Percentiles rank a stretch among this genome's conserved stretches.
phyloP scores from a whole-genome alignment of 768 basidiomycete genomes.

The Hericium rajendrae region DNA sequence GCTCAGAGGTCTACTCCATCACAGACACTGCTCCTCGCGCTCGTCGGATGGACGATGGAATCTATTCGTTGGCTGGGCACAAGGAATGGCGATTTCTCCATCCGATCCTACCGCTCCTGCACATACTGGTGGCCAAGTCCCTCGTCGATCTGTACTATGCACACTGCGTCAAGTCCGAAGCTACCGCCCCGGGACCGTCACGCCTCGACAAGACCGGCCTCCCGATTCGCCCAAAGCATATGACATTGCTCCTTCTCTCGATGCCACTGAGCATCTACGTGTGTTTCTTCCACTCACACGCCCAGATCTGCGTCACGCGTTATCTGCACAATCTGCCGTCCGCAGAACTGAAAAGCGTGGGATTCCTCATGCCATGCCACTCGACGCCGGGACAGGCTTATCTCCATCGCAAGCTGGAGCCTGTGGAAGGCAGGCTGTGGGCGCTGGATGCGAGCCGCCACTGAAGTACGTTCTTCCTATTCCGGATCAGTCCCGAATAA shows the following conservation, averaged over 20 bases:
- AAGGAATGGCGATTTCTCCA: conserved; percentile 99
- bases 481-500: neutral
- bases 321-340: conserved; percentile 50
- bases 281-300: conserved; percentile 66
- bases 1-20: conserved; percentile 6
- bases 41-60: conserved; percentile 50
- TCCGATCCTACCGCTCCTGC: conserved; percentile 76
- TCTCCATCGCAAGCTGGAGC: conserved; percentile 59
- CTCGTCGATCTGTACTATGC: conserved; percentile 34
- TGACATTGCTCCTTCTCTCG: conserved; percentile 39
- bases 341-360: conserved; percentile 44
- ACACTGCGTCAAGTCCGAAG: conserved; percentile 3
- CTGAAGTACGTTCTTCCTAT: conserved; percentile 45
- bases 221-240: conserved; percentile 26
- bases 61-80: conserved; percentile 80
- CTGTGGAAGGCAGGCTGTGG: conserved; percentile 41
- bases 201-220: neutral
- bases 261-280: conserved; percentile 61
- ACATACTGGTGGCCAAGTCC: conserved; percentile 69
- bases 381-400: conserved; percentile 90
- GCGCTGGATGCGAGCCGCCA: conserved; percentile 86
- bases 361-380: conserved; percentile 93
- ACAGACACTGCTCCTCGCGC: conserved; percentile 35
- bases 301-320: conserved; percentile 67
- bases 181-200: neutral